Conservation (phyloP, 2,329 filamentous ascomycete genomes). For the Alternaria brassicicola region DNA sequence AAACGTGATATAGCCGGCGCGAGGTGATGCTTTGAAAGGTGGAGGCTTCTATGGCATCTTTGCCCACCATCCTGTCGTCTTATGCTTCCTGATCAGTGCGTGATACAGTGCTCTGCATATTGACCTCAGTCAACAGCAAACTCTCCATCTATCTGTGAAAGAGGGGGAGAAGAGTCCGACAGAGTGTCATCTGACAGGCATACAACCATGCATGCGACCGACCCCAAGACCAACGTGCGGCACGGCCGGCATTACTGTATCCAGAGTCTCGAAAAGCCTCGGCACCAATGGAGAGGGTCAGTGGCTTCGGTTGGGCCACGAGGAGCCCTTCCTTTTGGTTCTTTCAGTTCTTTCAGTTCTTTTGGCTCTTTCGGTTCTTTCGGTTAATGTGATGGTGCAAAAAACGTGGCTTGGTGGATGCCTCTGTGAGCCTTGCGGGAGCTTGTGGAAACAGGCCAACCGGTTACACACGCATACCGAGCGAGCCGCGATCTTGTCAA, state of each 20-base stretch:
- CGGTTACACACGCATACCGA: background rate
- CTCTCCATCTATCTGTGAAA: background rate
- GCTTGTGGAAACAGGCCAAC: conserved; percentile 2
- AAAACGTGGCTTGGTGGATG: background rate
- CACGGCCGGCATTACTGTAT: conserved; percentile 2
- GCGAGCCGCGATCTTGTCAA: background rate
- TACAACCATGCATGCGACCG: conserved; percentile 7
- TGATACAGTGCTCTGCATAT: conserved; percentile 1
- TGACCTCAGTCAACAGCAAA: conserved; percentile 1
- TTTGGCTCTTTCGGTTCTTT: conserved; percentile 6
- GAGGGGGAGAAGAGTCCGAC: background rate
- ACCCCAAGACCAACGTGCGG: conserved; percentile 5
- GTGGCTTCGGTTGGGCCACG: conserved; percentile 13
- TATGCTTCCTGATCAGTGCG: background rate
- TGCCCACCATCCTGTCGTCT: background rate
- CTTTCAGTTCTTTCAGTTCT: too few species aligned
- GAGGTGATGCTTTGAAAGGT: background rate
- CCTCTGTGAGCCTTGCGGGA: background rate
- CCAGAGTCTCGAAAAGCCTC: conserved; percentile 1
- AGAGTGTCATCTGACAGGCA: conserved; percentile 15
- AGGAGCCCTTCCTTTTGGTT: conserved; percentile 2
- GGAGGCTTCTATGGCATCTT: background rate
- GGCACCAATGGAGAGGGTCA: conserved; percentile 4
- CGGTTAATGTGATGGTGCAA: conserved; percentile 12
- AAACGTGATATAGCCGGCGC: background rate